These are phyloP conservation scores for Colletotrichum musae DNA, from an alignment of 2,329 filamentous ascomycete genomes.

Conservation along the genomic window DNA sequence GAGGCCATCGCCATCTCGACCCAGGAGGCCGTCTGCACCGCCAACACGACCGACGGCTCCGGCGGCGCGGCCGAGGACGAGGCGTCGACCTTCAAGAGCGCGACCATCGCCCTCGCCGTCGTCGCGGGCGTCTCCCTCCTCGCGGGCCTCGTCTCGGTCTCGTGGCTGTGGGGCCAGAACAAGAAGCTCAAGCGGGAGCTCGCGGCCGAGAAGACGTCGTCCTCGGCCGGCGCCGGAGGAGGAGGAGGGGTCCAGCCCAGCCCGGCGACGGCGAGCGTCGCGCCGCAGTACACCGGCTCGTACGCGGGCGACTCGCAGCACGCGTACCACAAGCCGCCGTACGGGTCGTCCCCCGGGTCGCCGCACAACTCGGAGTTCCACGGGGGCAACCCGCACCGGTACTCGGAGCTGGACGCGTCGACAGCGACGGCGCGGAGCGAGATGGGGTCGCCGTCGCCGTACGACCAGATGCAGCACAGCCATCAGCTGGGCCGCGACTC, in stretches of 20 bases:
- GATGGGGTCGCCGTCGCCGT: constrained; percentile 36
- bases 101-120: constrained; percentile 46
- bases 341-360: constrained; percentile 7
- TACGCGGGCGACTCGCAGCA: constrained; percentile 21
- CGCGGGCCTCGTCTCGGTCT: constrained; percentile 34
- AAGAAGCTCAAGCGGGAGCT: constrained; percentile 41
- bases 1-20: constrained; percentile 44
- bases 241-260: constrained; percentile 1
- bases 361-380: constrained; percentile 33
- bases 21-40: constrained; percentile 43
- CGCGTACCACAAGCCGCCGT: constrained; percentile 23
- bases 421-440: constrained; percentile 36
- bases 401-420: constrained; percentile 45
- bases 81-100: constrained; percentile 41
- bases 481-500: constrained; percentile 33
- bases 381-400: constrained; percentile 35
- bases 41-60: constrained; percentile 13
- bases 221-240: background rate
- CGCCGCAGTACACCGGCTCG: constrained; percentile 26
- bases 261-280: background rate
- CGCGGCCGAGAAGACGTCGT: background rate
- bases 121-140: constrained; percentile 43
- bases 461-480: constrained; percentile 15
- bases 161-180: constrained; percentile 44
- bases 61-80: constrained; percentile 27